Base-by-base conservation (phyloP, 148 eudicot species). In the Selenicereus undatus region DNA sequence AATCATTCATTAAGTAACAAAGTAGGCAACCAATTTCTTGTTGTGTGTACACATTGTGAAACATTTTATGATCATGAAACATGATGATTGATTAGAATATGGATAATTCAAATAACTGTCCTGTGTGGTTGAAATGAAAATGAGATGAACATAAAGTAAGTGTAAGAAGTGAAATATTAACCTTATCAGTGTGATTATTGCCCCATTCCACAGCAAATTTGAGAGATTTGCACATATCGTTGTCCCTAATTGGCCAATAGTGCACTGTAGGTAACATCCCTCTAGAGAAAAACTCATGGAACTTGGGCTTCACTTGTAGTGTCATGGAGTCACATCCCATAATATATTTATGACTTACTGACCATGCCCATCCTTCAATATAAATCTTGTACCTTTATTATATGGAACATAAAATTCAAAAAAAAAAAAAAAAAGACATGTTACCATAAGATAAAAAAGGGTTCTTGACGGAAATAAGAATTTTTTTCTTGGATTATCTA, bases 291-390 rank as follows among this genome's bases (percentile, higher is more conserved):
- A 87, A 89, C 42, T 87, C 89, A 72, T 89, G 77, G 83, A 24
- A 90, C 1, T 27, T 65, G 4, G 93, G 89, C 39, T 83, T 80
- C 21, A 90, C 88, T 78, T 86, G 58, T 78, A 89, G 85, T 22
- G 93, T 86, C 83, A 89, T 86, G 0, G 91, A 89, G 74, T 90
- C 88, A 74, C 93, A 90, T 8, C 88, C 93, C 72, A 89, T 58
- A n/a, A 90, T 90, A 68, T 89, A 90, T 75, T 88, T 90, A 36
- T 90, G 88, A 70, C 93, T 90, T 42, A 90, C 93, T 3, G 93
- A 90, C 93, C 93, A 90, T 74, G 93, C 93, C 90, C 89, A 87
- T 81, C 93, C 93, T 86, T 90, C 93, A 32, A 90, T 85, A 10
- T 90, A 90, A 42, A 90, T 89, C 84, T 89, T 90, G 80, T 90